phyloP scores from a whole-genome alignment of 805 yeast species.

The Starmera caribaea region DNA sequence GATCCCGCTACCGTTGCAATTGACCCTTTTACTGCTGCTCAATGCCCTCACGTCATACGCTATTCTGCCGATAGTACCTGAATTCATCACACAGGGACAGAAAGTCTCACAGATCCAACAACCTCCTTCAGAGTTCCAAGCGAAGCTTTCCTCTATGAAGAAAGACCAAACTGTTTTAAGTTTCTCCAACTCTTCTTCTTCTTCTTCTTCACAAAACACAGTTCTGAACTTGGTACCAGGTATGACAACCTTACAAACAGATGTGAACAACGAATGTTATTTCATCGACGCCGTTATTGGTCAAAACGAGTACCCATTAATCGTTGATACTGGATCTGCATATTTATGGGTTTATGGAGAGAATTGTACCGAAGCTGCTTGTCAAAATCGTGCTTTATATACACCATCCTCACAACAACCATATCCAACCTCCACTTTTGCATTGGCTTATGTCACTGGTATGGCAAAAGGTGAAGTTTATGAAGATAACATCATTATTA shows the following conservation, averaged over 20 bases:
- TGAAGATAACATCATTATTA: constrained; percentile 23
- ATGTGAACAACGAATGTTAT: constrained; percentile 24
- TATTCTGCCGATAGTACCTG: too few relatives aligned
- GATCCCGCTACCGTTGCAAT: too few relatives aligned
- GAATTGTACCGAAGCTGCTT: constrained; percentile 36
- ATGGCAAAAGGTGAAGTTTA: constrained; percentile 40
- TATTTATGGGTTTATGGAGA: constrained; percentile 53
- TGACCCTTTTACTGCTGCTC: too few relatives aligned
- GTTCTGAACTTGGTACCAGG: constrained; percentile 19
- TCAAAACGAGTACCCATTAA: constrained; percentile 35
- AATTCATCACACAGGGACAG: too few relatives aligned
- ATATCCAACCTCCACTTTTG: constrained; percentile 26
- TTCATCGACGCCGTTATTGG: constrained; percentile 30
- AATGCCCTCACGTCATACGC: too few relatives aligned
- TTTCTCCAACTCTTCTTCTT: background rate
- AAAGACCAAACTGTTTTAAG: background rate
- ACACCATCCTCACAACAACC: constrained; percentile 13
- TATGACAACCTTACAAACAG: constrained; percentile 18
- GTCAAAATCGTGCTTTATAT: constrained; percentile 25
- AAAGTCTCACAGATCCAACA: background rate
- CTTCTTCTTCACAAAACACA: constrained; percentile 6
- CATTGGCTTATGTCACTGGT: constrained; percentile 44
- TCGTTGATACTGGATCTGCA: constrained; percentile 60
- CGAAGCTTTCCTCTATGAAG: background rate
- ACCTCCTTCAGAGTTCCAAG: background rate